phyloP scores from a whole-genome alignment of 148 eudicot genomes.

The Heliamphora exappendiculata region DNA sequence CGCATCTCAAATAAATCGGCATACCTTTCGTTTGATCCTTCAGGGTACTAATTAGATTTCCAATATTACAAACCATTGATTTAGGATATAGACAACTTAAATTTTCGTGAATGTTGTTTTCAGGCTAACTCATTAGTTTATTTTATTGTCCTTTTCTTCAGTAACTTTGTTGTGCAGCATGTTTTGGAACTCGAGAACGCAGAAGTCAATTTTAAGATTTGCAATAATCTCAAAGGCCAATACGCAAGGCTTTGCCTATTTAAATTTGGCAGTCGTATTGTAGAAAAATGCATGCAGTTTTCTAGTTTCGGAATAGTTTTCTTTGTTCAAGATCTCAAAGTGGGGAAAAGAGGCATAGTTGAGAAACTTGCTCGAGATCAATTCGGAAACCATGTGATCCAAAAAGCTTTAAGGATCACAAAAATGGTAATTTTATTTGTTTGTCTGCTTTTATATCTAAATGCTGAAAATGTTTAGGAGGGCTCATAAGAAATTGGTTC shows the following conservation, averaged over 20 bases:
- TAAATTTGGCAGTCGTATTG: constrained; percentile 10
- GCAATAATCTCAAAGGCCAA: background rate
- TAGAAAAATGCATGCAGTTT: constrained; percentile 7
- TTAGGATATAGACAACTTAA: background rate
- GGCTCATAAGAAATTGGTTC: too few relatives aligned
- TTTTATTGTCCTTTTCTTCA: background rate
- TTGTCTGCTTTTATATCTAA: background rate
- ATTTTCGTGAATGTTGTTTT: too few relatives aligned
- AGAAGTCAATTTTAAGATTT: background rate
- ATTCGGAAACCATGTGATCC: constrained; percentile 14
- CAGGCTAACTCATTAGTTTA: background rate
- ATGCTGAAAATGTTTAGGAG: too few relatives aligned
- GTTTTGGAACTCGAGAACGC: background rate
- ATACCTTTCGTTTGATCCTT: constrained; percentile 7
- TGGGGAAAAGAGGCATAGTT: background rate
- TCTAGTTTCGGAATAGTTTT: background rate
- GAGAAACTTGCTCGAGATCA: background rate
- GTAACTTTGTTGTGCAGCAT: constrained; percentile 14
- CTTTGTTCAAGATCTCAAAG: background rate
- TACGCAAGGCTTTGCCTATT: background rate
- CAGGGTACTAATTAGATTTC: background rate
- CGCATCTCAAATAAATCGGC: background rate
- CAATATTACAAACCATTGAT: background rate
- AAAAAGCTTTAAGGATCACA: constrained; percentile 8
- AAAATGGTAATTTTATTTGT: background rate